phyloP scores from a whole-genome alignment of 163 green algal species.

The Chlorella variabilis region DNA sequence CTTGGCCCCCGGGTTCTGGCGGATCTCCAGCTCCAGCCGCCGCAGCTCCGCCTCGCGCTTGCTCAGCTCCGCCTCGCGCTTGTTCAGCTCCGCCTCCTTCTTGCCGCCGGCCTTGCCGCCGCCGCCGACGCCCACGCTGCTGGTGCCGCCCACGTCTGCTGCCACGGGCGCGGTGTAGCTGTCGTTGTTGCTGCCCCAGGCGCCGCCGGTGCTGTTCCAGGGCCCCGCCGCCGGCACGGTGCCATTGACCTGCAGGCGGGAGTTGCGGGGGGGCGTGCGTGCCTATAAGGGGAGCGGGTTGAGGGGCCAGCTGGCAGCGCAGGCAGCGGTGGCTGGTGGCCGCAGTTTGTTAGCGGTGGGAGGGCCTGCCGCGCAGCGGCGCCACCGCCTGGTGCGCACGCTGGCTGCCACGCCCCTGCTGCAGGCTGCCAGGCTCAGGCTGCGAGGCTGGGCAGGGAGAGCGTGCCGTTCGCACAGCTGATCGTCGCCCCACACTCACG shows the following conservation, averaged over 20 bases:
- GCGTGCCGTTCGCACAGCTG: background rate
- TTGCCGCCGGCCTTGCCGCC: background rate
- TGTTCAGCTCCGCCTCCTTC: constrained; percentile 49
- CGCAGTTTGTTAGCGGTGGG: too few species aligned
- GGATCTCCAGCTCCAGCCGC: constrained; percentile 56
- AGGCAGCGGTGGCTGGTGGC: background rate
- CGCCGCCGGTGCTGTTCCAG: constrained; percentile 34
- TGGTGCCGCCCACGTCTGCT: background rate
- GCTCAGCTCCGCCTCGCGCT: constrained; percentile 60
- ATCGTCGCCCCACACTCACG: constrained; percentile 15
- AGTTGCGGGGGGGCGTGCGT: too few species aligned
- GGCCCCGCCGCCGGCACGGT: constrained; percentile 37
- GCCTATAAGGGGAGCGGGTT: background rate
- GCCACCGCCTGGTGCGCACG: too few species aligned
- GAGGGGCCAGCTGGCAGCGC: background rate
- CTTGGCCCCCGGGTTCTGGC: constrained; percentile 32
- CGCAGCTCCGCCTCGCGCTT: constrained; percentile 56
- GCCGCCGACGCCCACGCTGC: background rate
- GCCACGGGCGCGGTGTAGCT: background rate
- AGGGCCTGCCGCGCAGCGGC: too few species aligned
- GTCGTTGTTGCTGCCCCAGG: constrained; percentile 33
- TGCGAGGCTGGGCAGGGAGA: background rate
- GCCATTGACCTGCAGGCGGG: constrained; percentile 24
- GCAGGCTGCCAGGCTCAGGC: background rate
- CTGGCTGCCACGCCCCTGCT: background rate